Conservation (phyloP, 495 filamentous ascomycete species). For the Collariella sp. region DNA sequence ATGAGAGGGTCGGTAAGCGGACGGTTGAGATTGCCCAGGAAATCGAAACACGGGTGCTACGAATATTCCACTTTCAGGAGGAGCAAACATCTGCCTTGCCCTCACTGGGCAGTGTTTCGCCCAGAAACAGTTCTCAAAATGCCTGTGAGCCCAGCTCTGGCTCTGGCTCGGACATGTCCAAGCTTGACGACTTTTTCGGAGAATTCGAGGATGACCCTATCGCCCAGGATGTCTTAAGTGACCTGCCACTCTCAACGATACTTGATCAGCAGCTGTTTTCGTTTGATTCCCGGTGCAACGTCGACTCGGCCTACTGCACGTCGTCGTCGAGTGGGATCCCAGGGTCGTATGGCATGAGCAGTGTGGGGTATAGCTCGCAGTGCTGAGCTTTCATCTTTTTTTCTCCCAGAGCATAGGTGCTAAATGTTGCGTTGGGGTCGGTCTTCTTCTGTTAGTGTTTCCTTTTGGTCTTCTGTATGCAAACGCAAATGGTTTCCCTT, state of each 20-base stretch:
- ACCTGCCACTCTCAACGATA: not conserved
- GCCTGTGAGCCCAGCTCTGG: not conserved
- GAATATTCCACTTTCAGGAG: slow-evolving; percentile 16
- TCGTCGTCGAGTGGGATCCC: not conserved
- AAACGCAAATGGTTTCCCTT: too few relatives aligned
- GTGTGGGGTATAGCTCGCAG: not conserved
- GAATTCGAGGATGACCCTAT: not conserved
- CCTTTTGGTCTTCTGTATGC: too few relatives aligned
- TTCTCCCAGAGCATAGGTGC: too few relatives aligned
- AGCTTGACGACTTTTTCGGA: not conserved
- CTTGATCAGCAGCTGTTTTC: not conserved
- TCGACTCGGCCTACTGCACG: slow-evolving; percentile 9
- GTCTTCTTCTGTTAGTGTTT: too few relatives aligned
- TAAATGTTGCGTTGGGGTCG: too few relatives aligned
- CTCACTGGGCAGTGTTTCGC: not conserved
- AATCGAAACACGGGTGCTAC: slow-evolving; percentile 12
- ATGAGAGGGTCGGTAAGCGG: slow-evolving; percentile 14
- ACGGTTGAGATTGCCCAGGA: slow-evolving; percentile 15
- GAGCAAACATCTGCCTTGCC: slow-evolving; percentile 1
- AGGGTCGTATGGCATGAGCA: not conserved
- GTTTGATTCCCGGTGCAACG: not conserved
- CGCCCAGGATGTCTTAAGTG: not conserved
- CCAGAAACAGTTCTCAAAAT: not conserved
- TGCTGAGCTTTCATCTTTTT: too few relatives aligned
- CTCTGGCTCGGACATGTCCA: not conserved